Conservation (phyloP, 169 alveolate genomes). For the Plasmodium malariae region DNA sequence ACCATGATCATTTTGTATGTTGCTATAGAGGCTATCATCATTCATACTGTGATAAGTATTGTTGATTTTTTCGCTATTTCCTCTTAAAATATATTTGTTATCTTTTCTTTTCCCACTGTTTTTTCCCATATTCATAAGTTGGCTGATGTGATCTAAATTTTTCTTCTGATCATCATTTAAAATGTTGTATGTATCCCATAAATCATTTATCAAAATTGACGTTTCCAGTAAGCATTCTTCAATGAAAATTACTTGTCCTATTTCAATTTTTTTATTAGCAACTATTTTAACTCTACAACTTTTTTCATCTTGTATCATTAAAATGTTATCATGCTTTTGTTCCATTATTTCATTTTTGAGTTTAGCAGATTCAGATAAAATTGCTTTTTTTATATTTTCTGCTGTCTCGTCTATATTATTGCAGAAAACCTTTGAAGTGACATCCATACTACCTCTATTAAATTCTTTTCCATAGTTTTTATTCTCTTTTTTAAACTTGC, state of each 20-base stretch:
- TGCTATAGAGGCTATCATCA: not conserved
- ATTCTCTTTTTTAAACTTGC: too few relatives aligned
- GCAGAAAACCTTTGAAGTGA: too few relatives aligned
- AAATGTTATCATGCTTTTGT: constrained; percentile 35
- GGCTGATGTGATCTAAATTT: constrained; percentile 11
- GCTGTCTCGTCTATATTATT: not conserved
- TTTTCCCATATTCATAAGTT: constrained; percentile 44
- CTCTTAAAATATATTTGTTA: constrained; percentile 7
- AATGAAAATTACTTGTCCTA: constrained; percentile 49
- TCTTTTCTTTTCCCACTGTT: constrained; percentile 27
- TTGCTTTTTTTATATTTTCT: constrained; percentile 1
- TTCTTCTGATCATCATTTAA: constrained; percentile 17
- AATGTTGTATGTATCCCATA: constrained; percentile 43
- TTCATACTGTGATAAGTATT: not conserved
- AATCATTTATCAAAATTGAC: constrained; percentile 57
- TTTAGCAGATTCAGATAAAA: constrained; percentile 8
- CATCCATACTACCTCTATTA: too few relatives aligned
- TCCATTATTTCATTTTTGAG: constrained; percentile 10
- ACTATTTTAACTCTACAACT: constrained; percentile 43
- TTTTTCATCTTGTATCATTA: constrained; percentile 53
- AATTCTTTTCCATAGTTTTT: too few relatives aligned
- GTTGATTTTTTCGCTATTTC: not conserved
- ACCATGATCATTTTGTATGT: not conserved
- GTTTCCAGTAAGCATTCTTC: constrained; percentile 66
- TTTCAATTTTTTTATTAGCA: constrained; percentile 50